Evolutionary conservation across 768 basidiomycete genomes (phyloP).

Genomic region (Kwoniella mangroviensis): DNA sequence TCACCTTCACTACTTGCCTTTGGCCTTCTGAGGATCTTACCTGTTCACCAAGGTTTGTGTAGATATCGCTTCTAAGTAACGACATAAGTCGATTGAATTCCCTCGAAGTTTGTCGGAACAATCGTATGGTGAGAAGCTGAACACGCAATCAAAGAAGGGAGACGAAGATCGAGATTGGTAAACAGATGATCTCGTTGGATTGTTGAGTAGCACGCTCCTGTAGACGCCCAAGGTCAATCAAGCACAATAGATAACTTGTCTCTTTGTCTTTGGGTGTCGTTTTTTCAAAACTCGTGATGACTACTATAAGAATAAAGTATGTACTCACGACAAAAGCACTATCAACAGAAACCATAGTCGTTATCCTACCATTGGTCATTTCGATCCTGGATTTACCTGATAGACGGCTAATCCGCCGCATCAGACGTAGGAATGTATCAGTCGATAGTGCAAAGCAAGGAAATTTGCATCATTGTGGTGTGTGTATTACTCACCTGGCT

Average conservation of each 20-base stretch:
- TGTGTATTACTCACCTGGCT: not conserved
- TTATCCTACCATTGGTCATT: slow-evolving; percentile 70
- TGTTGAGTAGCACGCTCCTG: not conserved
- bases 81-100: slow-evolving; percentile 49
- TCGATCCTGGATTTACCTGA: slow-evolving; percentile 67
- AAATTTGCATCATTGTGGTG: too few species aligned
- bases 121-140: slow-evolving; percentile 35
- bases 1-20: not conserved
- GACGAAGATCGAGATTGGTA: slow-evolving; percentile 55
- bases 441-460: too few species aligned
- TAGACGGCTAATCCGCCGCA: slow-evolving; percentile 58
- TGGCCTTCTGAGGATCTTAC: slow-evolving; percentile 21
- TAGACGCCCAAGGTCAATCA: not conserved
- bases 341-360: slow-evolving; percentile 67
- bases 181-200: not conserved
- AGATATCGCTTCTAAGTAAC: slow-evolving; percentile 39
- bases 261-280: too few species aligned
- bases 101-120: slow-evolving; percentile 42
- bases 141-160: slow-evolving; percentile 50
- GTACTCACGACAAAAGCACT: not conserved
- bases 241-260: too few species aligned
- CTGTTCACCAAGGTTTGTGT: slow-evolving; percentile 45
- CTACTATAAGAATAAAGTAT: not conserved
- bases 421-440: too few species aligned
- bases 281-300: too few species aligned